These are phyloP conservation scores for Solanum microdontum DNA, from an alignment of 257 asterid genomes.

Conservation along the genomic window DNA sequence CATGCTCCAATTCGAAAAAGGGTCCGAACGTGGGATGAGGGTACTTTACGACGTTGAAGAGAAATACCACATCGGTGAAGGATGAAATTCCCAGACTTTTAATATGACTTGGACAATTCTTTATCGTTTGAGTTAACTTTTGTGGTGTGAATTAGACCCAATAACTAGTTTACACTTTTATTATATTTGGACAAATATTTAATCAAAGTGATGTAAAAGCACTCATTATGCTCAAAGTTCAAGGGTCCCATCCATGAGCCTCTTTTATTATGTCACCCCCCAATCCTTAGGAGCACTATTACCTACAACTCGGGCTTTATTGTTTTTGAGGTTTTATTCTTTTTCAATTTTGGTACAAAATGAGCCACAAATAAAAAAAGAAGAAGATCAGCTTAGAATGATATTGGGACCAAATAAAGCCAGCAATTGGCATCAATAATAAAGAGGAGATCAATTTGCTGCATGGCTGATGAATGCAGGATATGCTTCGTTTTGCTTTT, in stretches of 20 bases:
- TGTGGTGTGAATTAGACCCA: background rate
- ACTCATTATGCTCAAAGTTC: background rate
- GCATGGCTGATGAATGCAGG: background rate
- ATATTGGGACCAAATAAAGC: background rate
- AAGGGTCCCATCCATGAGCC: background rate
- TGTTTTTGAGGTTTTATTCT: background rate
- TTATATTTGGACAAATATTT: background rate
- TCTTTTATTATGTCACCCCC: constrained; percentile 11
- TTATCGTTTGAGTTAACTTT: background rate
- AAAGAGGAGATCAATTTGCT: background rate
- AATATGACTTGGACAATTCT: background rate
- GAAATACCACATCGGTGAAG: background rate
- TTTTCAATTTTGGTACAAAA: background rate
- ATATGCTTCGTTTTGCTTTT: background rate
- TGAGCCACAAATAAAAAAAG: background rate
- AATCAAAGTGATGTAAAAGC: background rate
- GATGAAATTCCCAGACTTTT: background rate
- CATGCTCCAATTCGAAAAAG: background rate
- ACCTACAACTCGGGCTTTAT: constrained; percentile 2
- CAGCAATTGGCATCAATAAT: background rate
- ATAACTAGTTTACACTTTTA: background rate
- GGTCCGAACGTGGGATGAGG: background rate
- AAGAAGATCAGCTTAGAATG: background rate
- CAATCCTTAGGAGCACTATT: constrained; percentile 10
- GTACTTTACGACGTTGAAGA: background rate